A percentile compares a stretch with the other conserved stretches of the same genome.
These are phyloP conservation scores for Paralagenidium karlingii DNA, from an alignment of 352 stramenopile genomes.

Conservation along the genomic window DNA sequence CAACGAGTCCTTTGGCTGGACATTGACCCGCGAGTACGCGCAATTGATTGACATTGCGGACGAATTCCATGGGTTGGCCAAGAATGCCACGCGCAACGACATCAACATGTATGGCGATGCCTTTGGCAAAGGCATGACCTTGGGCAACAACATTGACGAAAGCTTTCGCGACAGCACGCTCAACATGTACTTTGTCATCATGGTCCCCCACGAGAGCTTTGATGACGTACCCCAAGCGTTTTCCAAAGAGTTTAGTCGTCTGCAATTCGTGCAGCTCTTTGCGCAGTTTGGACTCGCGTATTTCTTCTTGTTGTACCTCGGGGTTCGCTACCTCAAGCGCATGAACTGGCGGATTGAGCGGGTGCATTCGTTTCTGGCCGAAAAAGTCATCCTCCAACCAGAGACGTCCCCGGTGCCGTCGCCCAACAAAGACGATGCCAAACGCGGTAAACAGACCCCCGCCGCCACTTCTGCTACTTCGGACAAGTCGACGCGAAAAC, in stretches of 20 bases:
- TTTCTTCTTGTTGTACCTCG: constrained; percentile 25
- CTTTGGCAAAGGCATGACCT: constrained; percentile 34
- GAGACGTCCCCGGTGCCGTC: background rate
- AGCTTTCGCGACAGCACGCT: constrained; percentile 44
- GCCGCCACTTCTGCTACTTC: background rate
- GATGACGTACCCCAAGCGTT: constrained; percentile 40
- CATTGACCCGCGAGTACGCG: constrained; percentile 44
- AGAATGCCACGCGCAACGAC: constrained; percentile 39
- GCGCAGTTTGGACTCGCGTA: constrained; percentile 40
- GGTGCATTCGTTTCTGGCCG: constrained; percentile 58
- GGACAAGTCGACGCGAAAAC: background rate
- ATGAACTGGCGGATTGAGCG: constrained; percentile 78
- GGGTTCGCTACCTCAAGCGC: constrained; percentile 37
- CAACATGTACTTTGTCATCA: constrained; percentile 79
- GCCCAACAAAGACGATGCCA: constrained; percentile 7
- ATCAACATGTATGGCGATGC: constrained; percentile 73
- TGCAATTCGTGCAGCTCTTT: constrained; percentile 37
- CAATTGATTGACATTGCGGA: constrained; percentile 44
- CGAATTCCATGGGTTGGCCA: constrained; percentile 42
- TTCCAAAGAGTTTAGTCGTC: constrained; percentile 69
- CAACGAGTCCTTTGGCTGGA: constrained; percentile 40
- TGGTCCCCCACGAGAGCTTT: constrained; percentile 39
- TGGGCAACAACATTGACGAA: constrained; percentile 36
- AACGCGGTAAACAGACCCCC: background rate
- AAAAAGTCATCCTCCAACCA: constrained; percentile 22